A percentile compares a stretch with the other conserved stretches of the same genome.
Conservation (phyloP, 106 monocot genomes). For the Platanthera zijinensis region DNA sequence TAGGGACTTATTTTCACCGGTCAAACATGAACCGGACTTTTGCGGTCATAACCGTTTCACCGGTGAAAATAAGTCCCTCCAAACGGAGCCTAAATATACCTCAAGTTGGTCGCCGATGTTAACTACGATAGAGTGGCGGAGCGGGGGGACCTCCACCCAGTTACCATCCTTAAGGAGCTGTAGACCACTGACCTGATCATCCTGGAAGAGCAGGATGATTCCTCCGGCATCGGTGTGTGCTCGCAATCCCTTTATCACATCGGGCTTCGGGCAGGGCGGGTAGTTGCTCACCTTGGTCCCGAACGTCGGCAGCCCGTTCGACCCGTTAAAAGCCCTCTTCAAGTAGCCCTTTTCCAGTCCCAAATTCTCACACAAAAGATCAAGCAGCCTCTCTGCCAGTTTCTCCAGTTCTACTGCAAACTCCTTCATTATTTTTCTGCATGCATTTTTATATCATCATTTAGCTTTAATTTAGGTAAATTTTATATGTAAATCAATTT, state of each 20-base stretch:
- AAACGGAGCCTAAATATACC: neutral
- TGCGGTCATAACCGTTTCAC: no score
- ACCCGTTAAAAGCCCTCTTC: conserved; percentile 59
- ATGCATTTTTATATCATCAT: no score
- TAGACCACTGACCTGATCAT: conserved; percentile 63
- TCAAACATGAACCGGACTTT: no score
- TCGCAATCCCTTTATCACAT: conserved; percentile 51
- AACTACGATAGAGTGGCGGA: conserved; percentile 59
- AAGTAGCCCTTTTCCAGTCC: conserved; percentile 68
- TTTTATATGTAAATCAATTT: no score
- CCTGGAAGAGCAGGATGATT: conserved; percentile 76
- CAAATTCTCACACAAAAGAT: conserved; percentile 63
- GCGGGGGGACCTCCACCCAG: conserved; percentile 68
- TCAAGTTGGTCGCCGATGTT: conserved; percentile 76
- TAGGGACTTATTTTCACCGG: no score
- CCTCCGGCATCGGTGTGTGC: conserved; percentile 82
- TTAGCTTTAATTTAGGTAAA: no score
- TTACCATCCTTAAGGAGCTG: conserved; percentile 61
- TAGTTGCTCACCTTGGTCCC: conserved; percentile 82
- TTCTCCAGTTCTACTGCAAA: conserved; percentile 43
- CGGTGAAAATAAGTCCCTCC: no score
- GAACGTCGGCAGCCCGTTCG: conserved; percentile 48
- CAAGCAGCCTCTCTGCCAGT: conserved; percentile 52
- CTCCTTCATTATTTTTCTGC: conserved; percentile 27
- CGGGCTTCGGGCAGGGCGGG: conserved; percentile 66